Percentiles rank a stretch among this genome's conserved stretches.
Conservation (phyloP, 768 basidiomycete species). For the Suillus hirtellus region DNA sequence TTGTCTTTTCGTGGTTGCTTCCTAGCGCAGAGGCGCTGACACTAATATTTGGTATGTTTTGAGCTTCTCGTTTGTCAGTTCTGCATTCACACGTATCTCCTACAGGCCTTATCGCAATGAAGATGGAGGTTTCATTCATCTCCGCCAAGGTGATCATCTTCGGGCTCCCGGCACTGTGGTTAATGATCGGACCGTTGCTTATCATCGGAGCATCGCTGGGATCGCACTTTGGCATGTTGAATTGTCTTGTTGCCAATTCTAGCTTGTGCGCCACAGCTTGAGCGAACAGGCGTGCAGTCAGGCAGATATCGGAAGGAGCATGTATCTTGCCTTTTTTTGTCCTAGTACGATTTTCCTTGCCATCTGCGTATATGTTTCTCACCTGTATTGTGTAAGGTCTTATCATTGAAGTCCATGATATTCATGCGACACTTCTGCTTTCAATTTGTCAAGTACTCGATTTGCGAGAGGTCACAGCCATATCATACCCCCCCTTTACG, state of each 20-base stretch:
- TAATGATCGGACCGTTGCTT: slow-evolving; percentile 2
- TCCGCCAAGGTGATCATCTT: slow-evolving; percentile 8
- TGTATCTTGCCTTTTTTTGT: not conserved
- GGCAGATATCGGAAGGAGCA: not conserved
- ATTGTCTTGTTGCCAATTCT: not conserved
- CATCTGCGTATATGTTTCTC: not conserved
- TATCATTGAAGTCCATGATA: not conserved
- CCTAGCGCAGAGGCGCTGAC: slow-evolving; percentile 4
- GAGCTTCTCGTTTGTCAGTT: not conserved
- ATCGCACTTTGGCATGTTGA: slow-evolving; percentile 4
- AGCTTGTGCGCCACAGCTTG: slow-evolving; percentile 2
- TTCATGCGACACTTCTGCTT: not conserved
- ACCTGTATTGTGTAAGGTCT: too few relatives aligned
- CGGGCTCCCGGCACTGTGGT: slow-evolving; percentile 6
- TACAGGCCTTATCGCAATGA: slow-evolving; percentile 4
- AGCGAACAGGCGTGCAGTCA: not conserved
- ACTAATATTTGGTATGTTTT: slow-evolving; percentile 1
- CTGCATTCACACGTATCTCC: not conserved
- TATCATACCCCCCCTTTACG: not conserved
- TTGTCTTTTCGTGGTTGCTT: slow-evolving; percentile 4
- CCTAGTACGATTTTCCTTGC: not conserved
- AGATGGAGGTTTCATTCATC: slow-evolving; percentile 8
- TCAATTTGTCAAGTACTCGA: not conserved
- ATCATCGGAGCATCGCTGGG: slow-evolving; percentile 4
- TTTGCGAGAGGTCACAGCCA: not conserved